phyloP scores from a whole-genome alignment of 2,329 filamentous ascomycete species.

The Monosporascus sp. region DNA sequence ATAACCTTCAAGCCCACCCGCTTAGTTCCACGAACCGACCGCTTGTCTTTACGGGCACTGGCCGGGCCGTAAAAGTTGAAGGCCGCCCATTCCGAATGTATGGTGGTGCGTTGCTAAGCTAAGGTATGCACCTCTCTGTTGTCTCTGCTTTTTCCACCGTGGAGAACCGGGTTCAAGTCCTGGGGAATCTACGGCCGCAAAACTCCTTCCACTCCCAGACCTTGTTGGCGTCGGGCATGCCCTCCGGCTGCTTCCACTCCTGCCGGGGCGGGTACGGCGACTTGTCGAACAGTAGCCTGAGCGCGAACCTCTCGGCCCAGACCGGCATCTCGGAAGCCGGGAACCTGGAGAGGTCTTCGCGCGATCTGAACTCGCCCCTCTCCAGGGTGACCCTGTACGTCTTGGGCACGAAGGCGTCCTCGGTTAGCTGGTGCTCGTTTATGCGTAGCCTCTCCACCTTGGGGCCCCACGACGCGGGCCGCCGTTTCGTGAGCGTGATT shows the following conservation, averaged over 20 bases:
- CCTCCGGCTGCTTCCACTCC: background rate
- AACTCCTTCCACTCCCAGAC: conserved; percentile 1
- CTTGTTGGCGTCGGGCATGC: background rate
- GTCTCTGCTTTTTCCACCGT: no score
- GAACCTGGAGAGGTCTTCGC: background rate
- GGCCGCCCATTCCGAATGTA: no score
- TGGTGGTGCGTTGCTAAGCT: no score
- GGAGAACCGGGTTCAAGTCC: no score
- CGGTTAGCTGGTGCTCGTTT: background rate
- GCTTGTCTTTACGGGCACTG: no score
- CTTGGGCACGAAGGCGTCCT: background rate
- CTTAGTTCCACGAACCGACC: no score
- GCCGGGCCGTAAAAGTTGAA: no score
- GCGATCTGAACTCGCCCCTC: background rate
- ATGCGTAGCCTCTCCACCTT: background rate
- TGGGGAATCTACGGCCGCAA: background rate
- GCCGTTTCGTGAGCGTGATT: no score
- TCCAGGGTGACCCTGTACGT: background rate
- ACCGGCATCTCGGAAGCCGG: background rate
- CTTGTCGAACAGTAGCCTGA: background rate
- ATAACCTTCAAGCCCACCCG: no score
- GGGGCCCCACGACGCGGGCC: no score
- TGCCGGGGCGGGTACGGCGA: background rate
- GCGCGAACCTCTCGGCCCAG: background rate
- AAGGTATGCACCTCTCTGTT: no score